Base-by-base conservation (phyloP, 495 filamentous ascomycete species). In the Xylaria cubensis region DNA sequence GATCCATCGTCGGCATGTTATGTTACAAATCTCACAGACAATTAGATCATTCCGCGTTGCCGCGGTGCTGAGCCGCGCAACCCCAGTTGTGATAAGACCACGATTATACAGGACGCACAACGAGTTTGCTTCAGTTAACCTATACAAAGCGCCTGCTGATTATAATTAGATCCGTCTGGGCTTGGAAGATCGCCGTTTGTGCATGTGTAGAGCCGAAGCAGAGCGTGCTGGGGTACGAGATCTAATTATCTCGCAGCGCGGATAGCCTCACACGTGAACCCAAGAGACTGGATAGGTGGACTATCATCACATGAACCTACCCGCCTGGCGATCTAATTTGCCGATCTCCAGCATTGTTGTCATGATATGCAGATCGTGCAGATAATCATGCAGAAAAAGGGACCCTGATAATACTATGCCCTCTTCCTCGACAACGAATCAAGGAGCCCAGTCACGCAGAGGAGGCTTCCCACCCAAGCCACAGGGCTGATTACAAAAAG, bases 401-500 rank as follows among this genome's bases (percentile, higher is more conserved):
- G 29, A 39, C 21, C 46, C 32, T 34, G 32, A 56, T 34, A 24
- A 51, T 36, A 17, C 53, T 32, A 29, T 21, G 44, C 13, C 29
- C 7, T 53, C 29, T 66, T 46, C 19, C 32, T 56, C 19, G 8
- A 39, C 26, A 29, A 19, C 46, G 36, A 44, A 64, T 64, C 59
- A 64, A 56, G 36, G 17, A 21, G 34, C 44, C 65, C 21, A n/a
- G 48, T 56, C 8, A 7, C 41, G 21, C 26, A 36, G 32, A 50
- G 10, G 46, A 51, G 44, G 32, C 46, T 70, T 8, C 61, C 61
- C 29, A 42, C 26, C 69, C 10, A 46, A 71, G 69, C 61, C 59
- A 71, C 69, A 71, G 59, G 69, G 69, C 69, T 71, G 59, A 55
- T 71, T 56, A 56, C 46, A 64, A 44, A 64, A 64, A 42, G 61